These are phyloP conservation scores for Microthyrium microscopicum DNA, from an alignment of 2,329 filamentous ascomycete species.

Conservation along the genomic window DNA sequence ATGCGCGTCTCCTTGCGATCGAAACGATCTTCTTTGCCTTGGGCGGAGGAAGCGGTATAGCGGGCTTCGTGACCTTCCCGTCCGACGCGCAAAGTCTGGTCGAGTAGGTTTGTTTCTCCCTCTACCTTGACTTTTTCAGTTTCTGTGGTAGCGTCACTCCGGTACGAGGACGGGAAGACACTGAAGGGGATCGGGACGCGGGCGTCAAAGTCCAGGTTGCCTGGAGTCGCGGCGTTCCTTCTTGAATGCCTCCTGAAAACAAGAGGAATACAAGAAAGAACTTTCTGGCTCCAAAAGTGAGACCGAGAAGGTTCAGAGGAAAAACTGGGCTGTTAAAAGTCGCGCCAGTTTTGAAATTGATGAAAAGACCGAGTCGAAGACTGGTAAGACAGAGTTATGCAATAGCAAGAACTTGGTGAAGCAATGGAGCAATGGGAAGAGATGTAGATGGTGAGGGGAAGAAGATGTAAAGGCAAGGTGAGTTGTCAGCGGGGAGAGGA, in stretches of 20 bases:
- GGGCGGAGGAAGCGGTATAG: conserved; percentile 31
- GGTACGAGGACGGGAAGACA: conserved; percentile 98
- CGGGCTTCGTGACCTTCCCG: conserved; percentile 73
- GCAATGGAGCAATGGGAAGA: too few relatives aligned
- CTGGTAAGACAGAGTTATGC: too few relatives aligned
- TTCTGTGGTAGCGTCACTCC: conserved; percentile 49
- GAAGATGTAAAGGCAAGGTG: too few relatives aligned
- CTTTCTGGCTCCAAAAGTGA: conserved; percentile 24
- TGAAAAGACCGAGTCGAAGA: too few relatives aligned
- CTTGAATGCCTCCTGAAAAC: conserved; percentile 50
- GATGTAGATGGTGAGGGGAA: too few relatives aligned
- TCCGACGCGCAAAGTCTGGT: conserved; percentile 68
- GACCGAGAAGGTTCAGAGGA: neutral
- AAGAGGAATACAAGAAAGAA: conserved; percentile 53
- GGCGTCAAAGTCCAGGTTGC: conserved; percentile 99
- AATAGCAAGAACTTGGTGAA: too few relatives aligned
- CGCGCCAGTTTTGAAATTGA: too few relatives aligned
- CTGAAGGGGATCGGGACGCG: conserved; percentile 98
- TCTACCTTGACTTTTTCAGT: conserved; percentile 61
- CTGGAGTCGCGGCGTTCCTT: conserved; percentile 62
- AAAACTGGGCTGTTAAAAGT: too few relatives aligned
- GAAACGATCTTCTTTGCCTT: conserved; percentile 31
- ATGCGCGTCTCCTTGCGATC: conserved; percentile 84
- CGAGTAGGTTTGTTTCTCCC: conserved; percentile 66
- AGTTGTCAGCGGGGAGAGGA: too few relatives aligned